These are phyloP conservation scores for Triangularia verruculosa DNA, from an alignment of 2,329 filamentous ascomycete genomes.

Conservation along the genomic window DNA sequence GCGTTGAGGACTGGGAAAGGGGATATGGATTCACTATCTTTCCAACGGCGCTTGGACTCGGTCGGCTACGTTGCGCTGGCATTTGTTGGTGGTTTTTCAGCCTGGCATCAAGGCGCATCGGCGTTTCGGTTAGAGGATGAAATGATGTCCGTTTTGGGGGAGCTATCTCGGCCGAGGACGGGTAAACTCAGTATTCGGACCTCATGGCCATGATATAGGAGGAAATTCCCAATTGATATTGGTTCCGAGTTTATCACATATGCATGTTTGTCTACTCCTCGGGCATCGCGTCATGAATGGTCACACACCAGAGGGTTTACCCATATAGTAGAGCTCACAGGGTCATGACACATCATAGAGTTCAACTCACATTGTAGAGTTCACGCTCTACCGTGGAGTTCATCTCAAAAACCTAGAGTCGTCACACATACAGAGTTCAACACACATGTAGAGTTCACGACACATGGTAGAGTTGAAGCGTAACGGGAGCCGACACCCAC, in stretches of 20 bases:
- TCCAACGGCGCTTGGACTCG: slow-evolving; percentile 19
- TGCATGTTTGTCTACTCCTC: neutral
- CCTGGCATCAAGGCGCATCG: slow-evolving; percentile 23
- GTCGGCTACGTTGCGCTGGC: slow-evolving; percentile 3
- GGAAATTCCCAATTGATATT: neutral
- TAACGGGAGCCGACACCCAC: too few species aligned
- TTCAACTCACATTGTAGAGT: too few species aligned
- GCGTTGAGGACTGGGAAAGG: slow-evolving; percentile 2
- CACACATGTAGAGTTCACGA: too few species aligned
- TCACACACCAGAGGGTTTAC: too few species aligned
- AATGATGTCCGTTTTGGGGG: slow-evolving; percentile 16
- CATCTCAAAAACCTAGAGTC: too few species aligned
- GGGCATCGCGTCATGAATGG: too few species aligned
- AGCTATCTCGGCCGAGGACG: neutral
- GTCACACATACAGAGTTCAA: too few species aligned
- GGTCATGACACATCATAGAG: too few species aligned
- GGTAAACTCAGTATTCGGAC: neutral
- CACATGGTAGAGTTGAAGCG: too few species aligned
- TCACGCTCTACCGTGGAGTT: neutral
- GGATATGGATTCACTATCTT: slow-evolving; percentile 1
- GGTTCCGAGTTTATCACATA: neutral
- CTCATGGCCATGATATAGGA: neutral
- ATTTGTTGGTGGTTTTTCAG: slow-evolving; percentile 9
- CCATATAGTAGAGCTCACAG: too few species aligned
- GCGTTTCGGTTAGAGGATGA: slow-evolving; percentile 20